Percentiles rank a stretch among this genome's conserved stretches.
Evolutionary conservation across 768 basidiomycete genomes (phyloP).

Genomic region (Lactarius sanguifluus): DNA sequence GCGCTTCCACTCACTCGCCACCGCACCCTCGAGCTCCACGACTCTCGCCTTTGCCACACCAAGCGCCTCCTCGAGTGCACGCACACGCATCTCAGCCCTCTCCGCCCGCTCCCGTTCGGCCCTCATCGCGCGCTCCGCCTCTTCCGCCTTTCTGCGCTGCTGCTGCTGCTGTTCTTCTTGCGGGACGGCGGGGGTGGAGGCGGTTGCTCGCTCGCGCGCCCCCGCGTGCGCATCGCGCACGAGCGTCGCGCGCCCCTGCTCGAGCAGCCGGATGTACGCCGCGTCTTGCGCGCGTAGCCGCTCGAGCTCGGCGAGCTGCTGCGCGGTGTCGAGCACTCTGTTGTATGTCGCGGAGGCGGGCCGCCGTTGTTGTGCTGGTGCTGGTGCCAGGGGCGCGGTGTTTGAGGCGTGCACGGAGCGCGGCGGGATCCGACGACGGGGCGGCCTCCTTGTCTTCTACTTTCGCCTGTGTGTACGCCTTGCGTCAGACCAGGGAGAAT

Average conservation of each 20-base stretch:
- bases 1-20: constrained; percentile 8
- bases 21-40: neutral
- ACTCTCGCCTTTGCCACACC: neutral
- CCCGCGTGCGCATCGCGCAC: constrained; percentile 10
- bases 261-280: constrained; percentile 19
- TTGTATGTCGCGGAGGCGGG: neutral
- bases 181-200: neutral
- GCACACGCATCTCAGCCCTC: constrained; percentile 3
- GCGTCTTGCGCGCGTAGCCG: constrained; percentile 10
- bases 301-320: constrained; percentile 15
- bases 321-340: constrained; percentile 19
- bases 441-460: neutral
- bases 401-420: constrained; percentile 19
- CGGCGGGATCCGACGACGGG: constrained; percentile 7
- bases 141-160: neutral
- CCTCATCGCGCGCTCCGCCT: neutral
- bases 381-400: neutral
- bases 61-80: constrained; percentile 3
- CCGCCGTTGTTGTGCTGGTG: neutral
- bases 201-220: neutral
- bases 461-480: neutral
- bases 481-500: neutral
- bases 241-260: constrained; percentile 9
- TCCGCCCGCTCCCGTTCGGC: constrained; percentile 12
- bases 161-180: neutral